Evolutionary conservation across 2,329 filamentous ascomycete species (phyloP).

Genomic region (Colletotrichum sp.): DNA sequence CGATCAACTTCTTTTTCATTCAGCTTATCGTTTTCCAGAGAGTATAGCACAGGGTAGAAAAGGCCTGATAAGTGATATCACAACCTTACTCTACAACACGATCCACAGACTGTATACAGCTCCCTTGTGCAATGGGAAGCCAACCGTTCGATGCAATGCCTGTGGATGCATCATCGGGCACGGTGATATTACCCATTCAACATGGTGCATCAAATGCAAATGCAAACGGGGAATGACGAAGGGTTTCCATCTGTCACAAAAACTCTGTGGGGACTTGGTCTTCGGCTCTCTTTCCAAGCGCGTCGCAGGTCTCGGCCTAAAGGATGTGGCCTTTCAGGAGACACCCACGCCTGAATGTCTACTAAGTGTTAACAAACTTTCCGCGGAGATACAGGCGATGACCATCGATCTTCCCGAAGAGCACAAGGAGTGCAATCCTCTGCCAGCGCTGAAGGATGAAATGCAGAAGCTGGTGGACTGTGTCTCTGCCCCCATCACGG

Average conservation of each 20-base stretch:
- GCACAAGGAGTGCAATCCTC: background rate
- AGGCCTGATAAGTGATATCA: too few species aligned
- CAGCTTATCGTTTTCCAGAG: background rate
- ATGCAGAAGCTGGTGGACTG: background rate
- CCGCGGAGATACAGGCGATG: accelerated
- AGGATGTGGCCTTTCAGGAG: background rate
- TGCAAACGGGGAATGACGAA: background rate
- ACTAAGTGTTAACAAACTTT: background rate
- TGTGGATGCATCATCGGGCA: background rate
- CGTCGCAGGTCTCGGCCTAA: background rate
- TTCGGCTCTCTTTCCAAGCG: background rate
- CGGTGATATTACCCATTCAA: background rate
- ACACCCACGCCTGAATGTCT: background rate
- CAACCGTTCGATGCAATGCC: background rate
- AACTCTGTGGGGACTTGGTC: background rate
- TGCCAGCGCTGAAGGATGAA: background rate
- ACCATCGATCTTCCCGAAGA: background rate
- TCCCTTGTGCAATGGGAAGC: background rate
- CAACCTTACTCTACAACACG: background rate
- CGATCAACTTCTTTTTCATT: background rate
- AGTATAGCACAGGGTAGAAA: background rate
- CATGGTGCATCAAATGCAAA: background rate
- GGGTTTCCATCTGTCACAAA: background rate
- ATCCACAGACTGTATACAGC: background rate
- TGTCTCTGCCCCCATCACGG: background rate